These are phyloP conservation scores for Salvia sclarea DNA, from an alignment of 305 asterid species.

Conservation along the genomic window DNA sequence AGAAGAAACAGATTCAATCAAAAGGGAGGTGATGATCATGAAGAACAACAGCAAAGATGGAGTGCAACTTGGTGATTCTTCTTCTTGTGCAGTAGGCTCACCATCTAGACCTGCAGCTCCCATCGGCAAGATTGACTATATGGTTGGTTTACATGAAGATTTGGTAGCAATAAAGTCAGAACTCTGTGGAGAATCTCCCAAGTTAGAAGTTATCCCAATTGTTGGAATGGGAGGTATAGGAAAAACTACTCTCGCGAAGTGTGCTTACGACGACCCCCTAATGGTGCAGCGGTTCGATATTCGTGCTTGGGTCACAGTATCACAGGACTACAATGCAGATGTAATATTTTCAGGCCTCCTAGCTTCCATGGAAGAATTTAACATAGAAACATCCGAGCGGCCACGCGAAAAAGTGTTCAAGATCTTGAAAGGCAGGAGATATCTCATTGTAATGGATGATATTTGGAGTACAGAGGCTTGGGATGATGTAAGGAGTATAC, in stretches of 20 bases:
- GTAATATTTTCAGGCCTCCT: neutral
- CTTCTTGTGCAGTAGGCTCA: neutral
- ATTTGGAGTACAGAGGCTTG: conserved; percentile 11
- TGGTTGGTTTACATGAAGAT: conserved; percentile 22
- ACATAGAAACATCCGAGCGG: neutral
- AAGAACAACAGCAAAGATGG: neutral
- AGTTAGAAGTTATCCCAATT: conserved; percentile 27
- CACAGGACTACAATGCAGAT: neutral
- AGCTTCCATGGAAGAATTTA: neutral
- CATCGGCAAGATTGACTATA: neutral
- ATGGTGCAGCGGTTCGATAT: neutral
- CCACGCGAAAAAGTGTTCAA: neutral
- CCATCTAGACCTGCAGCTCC: neutral
- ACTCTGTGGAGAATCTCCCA: conserved; percentile 19
- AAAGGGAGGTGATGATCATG: neutral
- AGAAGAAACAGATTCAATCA: conserved; percentile 5
- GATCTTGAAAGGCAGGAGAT: conserved; percentile 14
- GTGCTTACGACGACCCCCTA: conserved; percentile 16
- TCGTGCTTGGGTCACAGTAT: conserved; percentile 34
- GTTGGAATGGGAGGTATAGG: conserved; percentile 36
- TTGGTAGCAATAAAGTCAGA: neutral
- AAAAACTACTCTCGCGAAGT: conserved; percentile 34
- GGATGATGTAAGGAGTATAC: conserved; percentile 23
- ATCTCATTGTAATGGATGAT: conserved; percentile 34
- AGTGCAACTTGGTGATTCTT: neutral